Evolutionary conservation across 441 rosid species (phyloP).

Genomic region (Viola pubescens): DNA sequence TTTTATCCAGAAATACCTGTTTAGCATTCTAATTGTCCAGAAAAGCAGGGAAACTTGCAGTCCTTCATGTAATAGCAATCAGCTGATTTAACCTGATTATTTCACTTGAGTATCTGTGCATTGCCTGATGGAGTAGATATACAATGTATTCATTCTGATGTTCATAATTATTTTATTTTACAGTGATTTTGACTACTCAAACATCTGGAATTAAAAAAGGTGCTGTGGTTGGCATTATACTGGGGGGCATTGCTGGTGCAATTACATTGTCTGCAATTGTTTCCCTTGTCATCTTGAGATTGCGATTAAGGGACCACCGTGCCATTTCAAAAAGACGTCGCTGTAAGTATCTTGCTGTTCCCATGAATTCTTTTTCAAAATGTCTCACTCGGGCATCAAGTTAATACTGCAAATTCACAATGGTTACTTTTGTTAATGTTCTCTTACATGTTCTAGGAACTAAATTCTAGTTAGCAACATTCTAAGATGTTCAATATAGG

Average conservation of each 20-base stretch:
- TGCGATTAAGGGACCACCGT: conserved; percentile 32
- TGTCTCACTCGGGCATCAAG: too few relatives aligned
- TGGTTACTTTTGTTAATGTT: too few relatives aligned
- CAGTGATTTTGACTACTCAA: conserved; percentile 31
- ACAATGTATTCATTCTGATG: conserved; percentile 2
- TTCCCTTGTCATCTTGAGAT: conserved; percentile 54
- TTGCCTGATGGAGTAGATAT: conserved; percentile 1
- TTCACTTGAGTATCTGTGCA: not conserved
- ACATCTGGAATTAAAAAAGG: conserved; percentile 50
- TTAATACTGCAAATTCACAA: too few relatives aligned
- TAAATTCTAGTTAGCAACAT: not conserved
- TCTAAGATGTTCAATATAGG: not conserved
- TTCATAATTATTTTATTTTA: conserved; percentile 15
- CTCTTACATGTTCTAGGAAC: not conserved
- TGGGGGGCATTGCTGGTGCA: conserved; percentile 71
- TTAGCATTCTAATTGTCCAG: too few relatives aligned
- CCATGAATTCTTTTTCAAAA: not conserved
- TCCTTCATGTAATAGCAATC: too few relatives aligned
- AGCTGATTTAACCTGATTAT: too few relatives aligned
- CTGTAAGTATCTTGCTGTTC: conserved; percentile 38
- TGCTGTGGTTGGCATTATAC: conserved; percentile 55
- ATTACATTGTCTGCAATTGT: conserved; percentile 62
- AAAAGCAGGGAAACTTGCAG: too few relatives aligned
- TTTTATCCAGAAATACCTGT: not conserved
- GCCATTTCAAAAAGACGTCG: conserved; percentile 40